Base-by-base conservation (phyloP, 495 filamentous ascomycete genomes). In the Aspergillus indologenus region DNA sequence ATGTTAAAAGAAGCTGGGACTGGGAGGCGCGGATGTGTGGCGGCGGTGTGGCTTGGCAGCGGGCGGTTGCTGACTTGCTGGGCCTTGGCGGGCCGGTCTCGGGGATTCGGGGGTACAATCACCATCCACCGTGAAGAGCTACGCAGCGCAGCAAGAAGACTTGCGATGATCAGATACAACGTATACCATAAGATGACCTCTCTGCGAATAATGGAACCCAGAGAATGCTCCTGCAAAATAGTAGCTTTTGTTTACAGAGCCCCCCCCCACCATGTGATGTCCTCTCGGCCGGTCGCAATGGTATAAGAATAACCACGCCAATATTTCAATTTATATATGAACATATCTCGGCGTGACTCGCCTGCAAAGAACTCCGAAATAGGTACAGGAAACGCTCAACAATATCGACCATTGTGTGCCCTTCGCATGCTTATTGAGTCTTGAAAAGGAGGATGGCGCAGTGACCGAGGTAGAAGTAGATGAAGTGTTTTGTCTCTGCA, bases 391-490 rank as follows among this genome's bases (percentile, higher is more conserved):
- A 46, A 26, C 51, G 44, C 42, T 45, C 17, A 24, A 29, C 31
- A 12, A 50, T 9, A 18, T 8, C 12, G 23, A 43, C 15, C 49
- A 47, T 19, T 17, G 15, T 45, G 23, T 18, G 20, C 22, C 42
- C 46, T 48, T 40, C 45, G 24, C 23, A 45, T 21, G 49, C 54
- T 78, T 84, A 97, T 81, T 97, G 92, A 22, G 94, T 99, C 85
- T 99, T 99, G 85, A 98, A 99, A 55, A 99, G 86, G 45, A 99
- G 87, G 67, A 99, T 97, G 19, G 94, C 94, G 72, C 90, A 96
- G 81, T 97, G 94, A 50, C 94, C 94, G 59, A 98, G 90, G 78
- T 98, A 98, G 83, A 99, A 99, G 81, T 99, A 99, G 71, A 98
- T 97, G 80, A 99, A 99, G 76, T 99, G 94, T 77, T 96, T 96